Percentiles rank a stretch among this genome's conserved stretches.
These are phyloP conservation scores for Casaregolazyma suthepensis DNA, from an alignment of 1,139 yeast species.

Conservation along the genomic window DNA sequence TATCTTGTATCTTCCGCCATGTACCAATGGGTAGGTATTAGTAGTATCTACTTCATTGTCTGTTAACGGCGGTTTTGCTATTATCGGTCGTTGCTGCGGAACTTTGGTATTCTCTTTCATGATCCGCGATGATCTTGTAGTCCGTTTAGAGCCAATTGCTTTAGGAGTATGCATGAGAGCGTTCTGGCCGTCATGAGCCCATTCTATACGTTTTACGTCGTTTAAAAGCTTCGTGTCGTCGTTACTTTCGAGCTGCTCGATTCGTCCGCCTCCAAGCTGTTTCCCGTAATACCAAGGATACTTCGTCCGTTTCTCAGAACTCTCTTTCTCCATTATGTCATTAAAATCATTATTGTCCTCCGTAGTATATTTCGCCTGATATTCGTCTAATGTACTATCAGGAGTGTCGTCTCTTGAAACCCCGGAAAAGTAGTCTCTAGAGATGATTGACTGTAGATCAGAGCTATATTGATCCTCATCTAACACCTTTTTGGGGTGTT, in stretches of 20 bases:
- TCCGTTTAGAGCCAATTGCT: background rate
- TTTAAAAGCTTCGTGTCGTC: slow-evolving; percentile 6
- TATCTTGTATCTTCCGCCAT: background rate
- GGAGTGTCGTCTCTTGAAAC: slow-evolving; percentile 12
- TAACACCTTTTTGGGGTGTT: slow-evolving; percentile 18
- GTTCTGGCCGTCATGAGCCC: background rate
- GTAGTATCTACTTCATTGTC: background rate
- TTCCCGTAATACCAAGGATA: slow-evolving; percentile 25
- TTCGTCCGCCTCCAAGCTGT: slow-evolving; percentile 16
- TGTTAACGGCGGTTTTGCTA: background rate
- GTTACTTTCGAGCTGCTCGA: slow-evolving; percentile 16
- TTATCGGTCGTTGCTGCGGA: background rate
- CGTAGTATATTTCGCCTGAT: slow-evolving; percentile 29
- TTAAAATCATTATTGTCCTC: slow-evolving; percentile 33
- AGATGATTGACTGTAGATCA: slow-evolving; percentile 25
- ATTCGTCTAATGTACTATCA: slow-evolving; percentile 17
- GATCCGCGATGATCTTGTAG: background rate
- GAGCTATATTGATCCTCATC: slow-evolving; percentile 30
- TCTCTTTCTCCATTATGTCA: slow-evolving; percentile 23
- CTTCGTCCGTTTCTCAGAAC: slow-evolving; percentile 17
- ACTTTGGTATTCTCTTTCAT: background rate
- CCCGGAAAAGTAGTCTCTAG: slow-evolving; percentile 30
- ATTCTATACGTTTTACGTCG: slow-evolving; percentile 5
- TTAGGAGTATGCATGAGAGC: background rate
- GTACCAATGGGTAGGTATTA: background rate